Evolutionary conservation across 176 grass and related monocot genomes (phyloP), one percentile per base, ranked within the genome.

Genomic region (Carex kokanica): DNA sequence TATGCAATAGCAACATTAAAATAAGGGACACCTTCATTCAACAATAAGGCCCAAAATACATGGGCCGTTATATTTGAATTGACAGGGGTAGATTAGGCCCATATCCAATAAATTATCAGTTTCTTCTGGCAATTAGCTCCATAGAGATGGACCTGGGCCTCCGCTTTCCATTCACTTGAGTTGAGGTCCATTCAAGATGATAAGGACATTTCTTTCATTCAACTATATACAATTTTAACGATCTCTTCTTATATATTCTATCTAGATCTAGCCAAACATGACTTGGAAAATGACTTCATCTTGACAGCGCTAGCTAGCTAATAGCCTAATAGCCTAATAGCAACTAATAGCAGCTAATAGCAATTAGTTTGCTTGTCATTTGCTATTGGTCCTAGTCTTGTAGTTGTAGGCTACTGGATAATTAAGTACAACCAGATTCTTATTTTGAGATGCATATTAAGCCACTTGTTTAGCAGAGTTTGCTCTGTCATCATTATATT

Each of bases 371-470:
- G 68, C 18, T 47, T 72, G 18, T 72, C 68, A 72, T 72, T 49
- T 43, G n/a, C 41, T 58, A 73, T 6, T 49, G 70, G 13, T 25
- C 5, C 2, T 52, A 74, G 40, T 74, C 13, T 74, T 45, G 20
- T n/a, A n/a, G n/a, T n/a, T n/a, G n/a, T 74, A 15, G 43, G 43
- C 45, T 51, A 24, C 20, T 6, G 49, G 20, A 74, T 20, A n/a
- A n/a, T n/a, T n/a, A 52, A 74, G 21, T 27, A 74, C n/a, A 73
- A 72, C 24, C 38, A 72, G 68, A 49, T 72, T 73, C 69, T 47
- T 49, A 25, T 7, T 74, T 27, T 27, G 70, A 74, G 70, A 74
- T 52, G 43, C 70, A 74, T 74, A 52, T 74, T 27, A 25, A 25
- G 12, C 70, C 43, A 74, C 43, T 52, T 27, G 70, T 74, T 74